A percentile compares a stretch with the other conserved stretches of the same genome.
Evolutionary conservation across 169 alveolate genomes (phyloP).

Genomic region (Plasmodium sp.): DNA sequence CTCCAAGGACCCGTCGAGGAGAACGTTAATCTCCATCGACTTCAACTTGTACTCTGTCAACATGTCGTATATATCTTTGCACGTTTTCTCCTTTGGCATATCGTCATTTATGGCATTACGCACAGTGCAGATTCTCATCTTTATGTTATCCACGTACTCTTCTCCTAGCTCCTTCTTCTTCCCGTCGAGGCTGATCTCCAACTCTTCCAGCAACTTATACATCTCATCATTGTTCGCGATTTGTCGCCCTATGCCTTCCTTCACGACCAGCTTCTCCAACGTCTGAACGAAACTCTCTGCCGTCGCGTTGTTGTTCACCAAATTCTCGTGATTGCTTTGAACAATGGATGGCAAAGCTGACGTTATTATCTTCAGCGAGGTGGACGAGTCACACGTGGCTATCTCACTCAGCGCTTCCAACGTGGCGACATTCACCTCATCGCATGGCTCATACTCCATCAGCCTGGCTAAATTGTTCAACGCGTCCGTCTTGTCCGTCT

Average conservation of each 20-base stretch:
- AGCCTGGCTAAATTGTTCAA: slow-evolving; percentile 76
- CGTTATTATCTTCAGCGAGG: slow-evolving; percentile 70
- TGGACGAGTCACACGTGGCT: slow-evolving; percentile 72
- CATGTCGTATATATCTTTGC: slow-evolving; percentile 79
- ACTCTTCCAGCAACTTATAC: slow-evolving; percentile 67
- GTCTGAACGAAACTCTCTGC: slow-evolving; percentile 71
- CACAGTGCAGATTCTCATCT: slow-evolving; percentile 49
- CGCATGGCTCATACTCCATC: slow-evolving; percentile 75
- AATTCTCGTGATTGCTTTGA: slow-evolving; percentile 57
- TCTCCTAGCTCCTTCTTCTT: slow-evolving; percentile 74
- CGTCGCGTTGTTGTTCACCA: slow-evolving; percentile 66
- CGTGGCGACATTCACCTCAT: slow-evolving; percentile 60
- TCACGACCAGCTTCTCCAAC: slow-evolving; percentile 72
- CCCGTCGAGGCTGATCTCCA: slow-evolving; percentile 38
- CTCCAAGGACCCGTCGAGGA: slow-evolving; percentile 64
- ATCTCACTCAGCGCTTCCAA: slow-evolving; percentile 73
- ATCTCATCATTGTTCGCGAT: slow-evolving; percentile 75
- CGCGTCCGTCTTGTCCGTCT: slow-evolving; percentile 75
- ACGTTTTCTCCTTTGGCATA: slow-evolving; percentile 81
- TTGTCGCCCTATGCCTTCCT: slow-evolving; percentile 84
- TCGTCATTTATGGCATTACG: slow-evolving; percentile 79
- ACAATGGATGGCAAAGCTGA: slow-evolving; percentile 77
- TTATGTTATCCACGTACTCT: slow-evolving; percentile 63
- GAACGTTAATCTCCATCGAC: slow-evolving; percentile 41
- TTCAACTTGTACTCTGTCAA: slow-evolving; percentile 76